Evolutionary conservation across 202 grass and related monocot genomes (phyloP).

Genomic region (Panicum hallii): DNA sequence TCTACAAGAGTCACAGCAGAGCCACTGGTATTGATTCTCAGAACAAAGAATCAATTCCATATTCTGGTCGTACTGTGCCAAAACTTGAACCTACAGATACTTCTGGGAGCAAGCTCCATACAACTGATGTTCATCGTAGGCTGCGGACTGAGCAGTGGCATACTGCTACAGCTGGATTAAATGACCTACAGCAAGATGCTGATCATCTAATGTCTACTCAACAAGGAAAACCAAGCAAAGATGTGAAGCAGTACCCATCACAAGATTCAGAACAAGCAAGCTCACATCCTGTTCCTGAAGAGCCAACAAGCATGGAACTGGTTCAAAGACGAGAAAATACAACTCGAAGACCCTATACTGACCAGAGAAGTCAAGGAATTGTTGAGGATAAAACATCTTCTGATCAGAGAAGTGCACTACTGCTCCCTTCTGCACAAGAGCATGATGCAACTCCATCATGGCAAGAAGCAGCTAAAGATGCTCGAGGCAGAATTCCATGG

Average conservation of each 20-base stretch:
- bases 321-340: constrained; percentile 33
- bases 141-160: constrained; percentile 41
- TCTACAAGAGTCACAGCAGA: constrained; percentile 27
- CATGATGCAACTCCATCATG: constrained; percentile 7
- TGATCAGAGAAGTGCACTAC: constrained; percentile 24
- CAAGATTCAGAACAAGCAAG: constrained; percentile 49
- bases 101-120: neutral
- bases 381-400: constrained; percentile 22
- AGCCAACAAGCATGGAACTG: constrained; percentile 33
- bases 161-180: constrained; percentile 34
- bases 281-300: constrained; percentile 37
- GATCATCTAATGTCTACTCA: constrained; percentile 27
- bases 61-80: too few species aligned
- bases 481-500: neutral
- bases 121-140: constrained; percentile 14
- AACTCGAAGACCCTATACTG: constrained; percentile 23
- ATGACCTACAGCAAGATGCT: constrained; percentile 36
- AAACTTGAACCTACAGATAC: too few species aligned
- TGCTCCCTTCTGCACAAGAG: constrained; percentile 32
- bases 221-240: constrained; percentile 39
- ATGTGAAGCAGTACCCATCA: constrained; percentile 32
- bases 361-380: constrained; percentile 35
- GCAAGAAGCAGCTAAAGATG: constrained; percentile 30
- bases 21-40: constrained; percentile 25
- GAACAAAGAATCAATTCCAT: constrained; percentile 11